Evolutionary conservation across 208 protist genomes (phyloP).

Genomic region (Trypanosoma caninum): DNA sequence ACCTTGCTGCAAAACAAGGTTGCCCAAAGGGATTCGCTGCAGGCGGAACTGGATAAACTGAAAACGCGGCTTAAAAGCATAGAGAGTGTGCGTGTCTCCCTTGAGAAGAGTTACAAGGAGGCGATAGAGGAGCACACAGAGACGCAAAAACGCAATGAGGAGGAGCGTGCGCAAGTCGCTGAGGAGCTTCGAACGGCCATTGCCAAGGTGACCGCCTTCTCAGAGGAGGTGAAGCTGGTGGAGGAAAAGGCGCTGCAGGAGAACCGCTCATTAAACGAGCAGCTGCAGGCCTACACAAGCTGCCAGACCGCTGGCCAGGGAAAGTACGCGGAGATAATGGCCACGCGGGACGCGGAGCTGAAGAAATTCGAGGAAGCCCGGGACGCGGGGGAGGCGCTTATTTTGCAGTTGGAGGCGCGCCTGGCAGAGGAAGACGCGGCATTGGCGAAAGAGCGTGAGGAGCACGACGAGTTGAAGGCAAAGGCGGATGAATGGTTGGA

Average conservation of each 20-base stretch:
- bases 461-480: conserved; percentile 35
- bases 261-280: conserved; percentile 39
- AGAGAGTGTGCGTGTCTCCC: conserved; percentile 26
- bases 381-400: conserved; percentile 24
- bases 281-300: conserved; percentile 62
- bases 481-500: conserved; percentile 44
- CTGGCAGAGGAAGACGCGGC: conserved; percentile 32
- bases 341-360: conserved; percentile 43
- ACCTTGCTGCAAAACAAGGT: conserved; percentile 29
- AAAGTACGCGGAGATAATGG: conserved; percentile 51
- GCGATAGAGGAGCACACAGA: conserved; percentile 44
- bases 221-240: conserved; percentile 31
- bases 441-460: conserved; percentile 22
- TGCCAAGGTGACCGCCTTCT: conserved; percentile 40
- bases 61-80: conserved; percentile 35
- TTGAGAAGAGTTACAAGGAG: conserved; percentile 47
- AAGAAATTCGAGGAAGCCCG: conserved; percentile 38
- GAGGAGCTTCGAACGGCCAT: conserved; percentile 38
- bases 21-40: conserved; percentile 27
- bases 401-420: conserved; percentile 41
- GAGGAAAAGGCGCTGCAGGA: conserved; percentile 37
- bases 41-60: conserved; percentile 23
- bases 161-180: conserved; percentile 33
- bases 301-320: conserved; percentile 34
- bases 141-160: conserved; percentile 40